A percentile compares a stretch with the other conserved stretches of the same genome.
phyloP scores from a whole-genome alignment of 352 stramenopile species.

The Pythium brassicae region DNA sequence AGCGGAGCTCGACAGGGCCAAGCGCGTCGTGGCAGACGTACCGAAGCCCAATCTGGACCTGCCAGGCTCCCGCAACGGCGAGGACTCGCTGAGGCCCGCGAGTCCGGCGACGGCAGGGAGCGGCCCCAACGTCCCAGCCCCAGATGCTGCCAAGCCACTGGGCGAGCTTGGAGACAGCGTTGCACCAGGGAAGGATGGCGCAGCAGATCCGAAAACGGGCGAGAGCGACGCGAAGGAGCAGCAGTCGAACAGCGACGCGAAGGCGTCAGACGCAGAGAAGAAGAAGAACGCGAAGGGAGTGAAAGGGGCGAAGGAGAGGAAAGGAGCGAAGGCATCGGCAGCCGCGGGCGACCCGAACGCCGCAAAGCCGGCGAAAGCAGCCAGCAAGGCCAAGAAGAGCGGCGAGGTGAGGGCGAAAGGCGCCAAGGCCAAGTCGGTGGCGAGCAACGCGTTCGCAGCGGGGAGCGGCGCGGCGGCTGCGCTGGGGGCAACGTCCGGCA shows the following conservation, averaged over 20 bases:
- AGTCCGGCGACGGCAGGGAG: too few relatives aligned
- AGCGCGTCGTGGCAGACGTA: neutral
- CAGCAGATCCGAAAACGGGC: neutral
- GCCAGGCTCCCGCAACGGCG: too few relatives aligned
- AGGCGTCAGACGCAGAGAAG: too few relatives aligned
- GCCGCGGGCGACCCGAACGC: too few relatives aligned
- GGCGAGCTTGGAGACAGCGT: too few relatives aligned
- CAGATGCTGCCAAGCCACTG: too few relatives aligned
- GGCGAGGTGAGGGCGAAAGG: neutral
- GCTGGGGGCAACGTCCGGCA: neutral
- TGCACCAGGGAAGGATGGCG: constrained; percentile 11
- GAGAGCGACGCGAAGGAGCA: neutral
- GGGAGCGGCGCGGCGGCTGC: neutral
- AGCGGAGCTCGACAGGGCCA: constrained; percentile 1
- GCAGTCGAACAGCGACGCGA: neutral
- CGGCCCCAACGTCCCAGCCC: too few relatives aligned
- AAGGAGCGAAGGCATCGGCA: too few relatives aligned
- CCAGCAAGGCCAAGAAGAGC: neutral
- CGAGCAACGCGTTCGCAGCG: neutral
- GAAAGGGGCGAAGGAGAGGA: too few relatives aligned
- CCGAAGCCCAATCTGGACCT: too few relatives aligned
- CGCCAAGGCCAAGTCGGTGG: neutral
- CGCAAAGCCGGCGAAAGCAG: neutral
- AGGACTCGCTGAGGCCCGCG: too few relatives aligned
- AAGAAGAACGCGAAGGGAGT: neutral